Evolutionary conservation across 2,329 filamentous ascomycete genomes (phyloP).

Genomic region (Fusarium guadeloupense): DNA sequence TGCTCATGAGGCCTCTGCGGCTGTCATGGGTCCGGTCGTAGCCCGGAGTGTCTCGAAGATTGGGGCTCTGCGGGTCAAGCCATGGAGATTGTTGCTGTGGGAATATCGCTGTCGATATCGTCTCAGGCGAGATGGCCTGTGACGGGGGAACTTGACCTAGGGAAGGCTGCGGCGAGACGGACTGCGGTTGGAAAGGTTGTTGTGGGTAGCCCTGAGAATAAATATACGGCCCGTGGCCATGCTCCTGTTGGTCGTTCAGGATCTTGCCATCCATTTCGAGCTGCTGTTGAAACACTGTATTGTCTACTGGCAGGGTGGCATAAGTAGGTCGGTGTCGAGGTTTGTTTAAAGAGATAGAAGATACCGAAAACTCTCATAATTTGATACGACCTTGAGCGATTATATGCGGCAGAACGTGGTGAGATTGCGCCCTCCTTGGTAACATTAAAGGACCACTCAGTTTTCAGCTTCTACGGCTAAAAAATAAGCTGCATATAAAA

Average conservation of each 20-base stretch:
- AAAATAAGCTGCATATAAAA: slow-evolving; percentile 12
- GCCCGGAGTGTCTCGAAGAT: slow-evolving; percentile 8
- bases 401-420: slow-evolving; percentile 1
- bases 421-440: background rate
- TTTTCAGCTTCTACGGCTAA: slow-evolving; percentile 7
- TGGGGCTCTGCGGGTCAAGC: slow-evolving; percentile 20
- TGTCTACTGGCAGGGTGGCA: background rate
- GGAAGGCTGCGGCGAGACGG: slow-evolving; percentile 9
- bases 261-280: too few relatives aligned
- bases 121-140: slow-evolving; percentile 1
- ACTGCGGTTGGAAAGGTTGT: background rate
- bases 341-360: background rate
- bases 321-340: background rate
- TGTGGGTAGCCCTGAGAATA: background rate
- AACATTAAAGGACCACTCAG: background rate
- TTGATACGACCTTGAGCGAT: background rate
- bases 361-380: background rate
- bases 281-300: background rate
- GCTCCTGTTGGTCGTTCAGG: background rate
- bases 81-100: slow-evolving; percentile 6
- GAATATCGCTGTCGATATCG: background rate
- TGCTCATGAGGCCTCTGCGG: background rate
- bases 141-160: background rate
- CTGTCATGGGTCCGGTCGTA: slow-evolving; percentile 17
- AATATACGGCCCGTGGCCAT: background rate